Percentiles rank a stretch among this genome's conserved stretches.
These are phyloP conservation scores for Ophiocordyceps camponoti-rufipedis DNA, from an alignment of 2,329 filamentous ascomycete genomes.

Conservation along the genomic window DNA sequence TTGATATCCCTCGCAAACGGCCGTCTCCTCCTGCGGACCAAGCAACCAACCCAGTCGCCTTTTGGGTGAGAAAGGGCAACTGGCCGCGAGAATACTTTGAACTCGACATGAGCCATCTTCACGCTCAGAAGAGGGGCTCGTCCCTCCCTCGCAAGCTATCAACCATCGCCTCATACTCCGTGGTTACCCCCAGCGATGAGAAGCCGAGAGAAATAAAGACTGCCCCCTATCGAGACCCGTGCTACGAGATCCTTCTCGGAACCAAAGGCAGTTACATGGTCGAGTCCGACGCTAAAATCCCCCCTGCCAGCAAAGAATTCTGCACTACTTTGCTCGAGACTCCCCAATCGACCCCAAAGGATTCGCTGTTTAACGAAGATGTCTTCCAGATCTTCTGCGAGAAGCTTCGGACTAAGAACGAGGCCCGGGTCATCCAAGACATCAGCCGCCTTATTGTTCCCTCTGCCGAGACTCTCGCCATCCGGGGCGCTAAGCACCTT, in stretches of 20 bases:
- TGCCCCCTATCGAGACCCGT: conserved; percentile 15
- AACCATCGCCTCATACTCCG: no score
- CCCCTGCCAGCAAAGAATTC: conserved; percentile 13
- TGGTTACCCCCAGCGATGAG: conserved; percentile 17
- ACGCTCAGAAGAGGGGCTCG: no score
- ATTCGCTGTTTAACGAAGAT: conserved; percentile 18
- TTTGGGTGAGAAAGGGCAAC: no score
- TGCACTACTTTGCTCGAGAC: conserved; percentile 12
- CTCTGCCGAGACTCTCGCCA: conserved; percentile 17
- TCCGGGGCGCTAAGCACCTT: conserved; percentile 10
- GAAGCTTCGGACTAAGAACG: conserved; percentile 14
- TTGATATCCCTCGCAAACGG: no score
- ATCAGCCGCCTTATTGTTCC: conserved; percentile 18
- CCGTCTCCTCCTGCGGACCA: no score
- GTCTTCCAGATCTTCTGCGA: conserved; percentile 16
- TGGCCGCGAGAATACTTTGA: no score
- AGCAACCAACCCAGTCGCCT: no score
- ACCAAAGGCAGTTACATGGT: conserved; percentile 23
- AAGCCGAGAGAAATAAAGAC: conserved; percentile 19
- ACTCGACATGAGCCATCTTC: no score
- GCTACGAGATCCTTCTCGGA: conserved; percentile 17
- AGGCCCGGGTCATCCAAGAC: conserved; percentile 17
- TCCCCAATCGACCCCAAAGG: conserved; percentile 12
- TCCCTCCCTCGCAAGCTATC: no score
- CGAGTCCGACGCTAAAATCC: no score